phyloP scores from a whole-genome alignment of 768 basidiomycete genomes.

The Suillus placidus region DNA sequence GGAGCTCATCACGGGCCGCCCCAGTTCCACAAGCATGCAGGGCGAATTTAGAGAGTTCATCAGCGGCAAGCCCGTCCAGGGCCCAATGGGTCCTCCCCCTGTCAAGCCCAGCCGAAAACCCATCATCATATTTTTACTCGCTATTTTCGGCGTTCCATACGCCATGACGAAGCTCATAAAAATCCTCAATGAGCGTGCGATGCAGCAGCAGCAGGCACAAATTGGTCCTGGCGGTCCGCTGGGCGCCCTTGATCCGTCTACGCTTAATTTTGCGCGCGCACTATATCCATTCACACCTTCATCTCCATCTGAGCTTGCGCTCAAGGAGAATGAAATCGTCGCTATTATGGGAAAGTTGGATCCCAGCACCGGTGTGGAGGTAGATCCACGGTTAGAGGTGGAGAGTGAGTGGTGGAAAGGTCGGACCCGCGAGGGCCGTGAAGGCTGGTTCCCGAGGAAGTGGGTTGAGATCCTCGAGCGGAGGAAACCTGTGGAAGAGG shows the following conservation, averaged over 20 bases:
- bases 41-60: constrained; percentile 80
- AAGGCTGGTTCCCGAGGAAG: constrained; percentile 94
- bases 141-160: constrained; percentile 91
- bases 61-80: constrained; percentile 61
- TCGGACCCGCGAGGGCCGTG: constrained; percentile 84
- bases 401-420: constrained; percentile 93
- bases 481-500: constrained; percentile 37
- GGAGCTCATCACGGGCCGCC: constrained; percentile 55
- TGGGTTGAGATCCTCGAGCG: constrained; percentile 78
- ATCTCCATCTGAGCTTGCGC: constrained; percentile 73
- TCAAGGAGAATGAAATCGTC: constrained; percentile 91
- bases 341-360: constrained; percentile 86
- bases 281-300: constrained; percentile 76
- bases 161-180: constrained; percentile 90
- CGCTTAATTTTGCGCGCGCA: constrained; percentile 83
- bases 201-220: constrained; percentile 45
- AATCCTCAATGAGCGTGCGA: constrained; percentile 67
- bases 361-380: constrained; percentile 65
- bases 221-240: constrained; percentile 29
- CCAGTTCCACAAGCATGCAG: constrained; percentile 45
- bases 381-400: constrained; percentile 63
- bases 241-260: constrained; percentile 75
- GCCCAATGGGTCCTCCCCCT: constrained; percentile 39
- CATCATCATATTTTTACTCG: constrained; percentile 89
- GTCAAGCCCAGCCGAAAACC: constrained; percentile 87